Conservation (phyloP, 2,329 filamentous ascomycete genomes). For the Emericellopsis cladophorae region DNA sequence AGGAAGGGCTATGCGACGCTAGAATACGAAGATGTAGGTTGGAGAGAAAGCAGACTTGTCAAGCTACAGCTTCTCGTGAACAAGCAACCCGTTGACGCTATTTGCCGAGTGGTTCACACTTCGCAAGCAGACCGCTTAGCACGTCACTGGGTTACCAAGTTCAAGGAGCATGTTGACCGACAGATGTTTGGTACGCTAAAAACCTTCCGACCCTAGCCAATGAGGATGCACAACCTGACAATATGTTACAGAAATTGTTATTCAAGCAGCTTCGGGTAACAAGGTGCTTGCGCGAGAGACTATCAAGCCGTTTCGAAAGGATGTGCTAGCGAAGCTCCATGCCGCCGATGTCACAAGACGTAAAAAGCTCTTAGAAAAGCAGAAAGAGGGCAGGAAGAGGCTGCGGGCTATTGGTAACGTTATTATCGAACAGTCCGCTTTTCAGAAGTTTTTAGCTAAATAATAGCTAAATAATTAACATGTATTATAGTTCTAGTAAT, state of each 20-base stretch:
- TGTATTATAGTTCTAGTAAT: no score
- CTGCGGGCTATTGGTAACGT: slow-evolving; percentile 79
- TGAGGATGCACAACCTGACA: not conserved
- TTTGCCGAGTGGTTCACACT: slow-evolving; percentile 76
- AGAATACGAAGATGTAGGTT: slow-evolving; percentile 93
- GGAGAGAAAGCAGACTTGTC: slow-evolving; percentile 64
- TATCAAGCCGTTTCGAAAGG: slow-evolving; percentile 92
- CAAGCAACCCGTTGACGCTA: slow-evolving; percentile 83
- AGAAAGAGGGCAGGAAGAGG: slow-evolving; percentile 89
- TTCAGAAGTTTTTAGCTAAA: slow-evolving; percentile 86
- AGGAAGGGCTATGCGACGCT: slow-evolving; percentile 86
- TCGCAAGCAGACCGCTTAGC: slow-evolving; percentile 74
- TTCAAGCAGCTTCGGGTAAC: slow-evolving; percentile 77
- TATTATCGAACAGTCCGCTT: slow-evolving; percentile 89
- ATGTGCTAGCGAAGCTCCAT: slow-evolving; percentile 86
- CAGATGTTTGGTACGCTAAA: slow-evolving; percentile 66
- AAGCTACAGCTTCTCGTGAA: slow-evolving; percentile 93
- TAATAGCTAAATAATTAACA: slow-evolving; percentile 16
- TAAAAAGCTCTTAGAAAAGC: slow-evolving; percentile 84
- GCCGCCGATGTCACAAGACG: slow-evolving; percentile 76
- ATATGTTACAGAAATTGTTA: slow-evolving; percentile 57
- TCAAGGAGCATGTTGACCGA: slow-evolving; percentile 90
- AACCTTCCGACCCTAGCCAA: slow-evolving; percentile 1
- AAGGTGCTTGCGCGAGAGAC: slow-evolving; percentile 84
- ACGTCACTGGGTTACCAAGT: slow-evolving; percentile 82